Base-by-base conservation (phyloP, 352 stramenopile genomes). In the Bremia lactucae region DNA sequence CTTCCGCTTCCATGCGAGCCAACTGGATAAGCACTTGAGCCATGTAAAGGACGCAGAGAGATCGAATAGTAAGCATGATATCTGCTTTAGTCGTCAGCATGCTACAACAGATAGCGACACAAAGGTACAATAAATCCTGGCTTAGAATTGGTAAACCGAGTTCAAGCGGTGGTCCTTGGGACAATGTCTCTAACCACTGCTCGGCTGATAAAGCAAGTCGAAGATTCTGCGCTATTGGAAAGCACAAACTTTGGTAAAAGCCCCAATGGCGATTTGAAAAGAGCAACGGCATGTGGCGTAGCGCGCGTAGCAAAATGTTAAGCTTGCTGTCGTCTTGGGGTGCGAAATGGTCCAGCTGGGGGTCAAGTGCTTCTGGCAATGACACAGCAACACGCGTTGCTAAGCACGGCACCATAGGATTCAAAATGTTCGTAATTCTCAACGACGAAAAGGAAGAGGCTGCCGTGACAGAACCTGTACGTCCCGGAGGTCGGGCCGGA, bases 281-380 rank as follows among this genome's bases (percentile, higher is more conserved):
- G 7, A 87, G 58, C 54, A 86, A 34, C 6, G 59, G 62, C 6
- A 85, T 42, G 10, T 64, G 70, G 3, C 62, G 62, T 7, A 91
- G 57, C 6, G 75, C 68, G 0, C 75, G 72, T 42, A 88, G 47
- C 21, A 91, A 42, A 11, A 71, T 62, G 43, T 86, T 86, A 14
- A 88, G 39, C 31, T 88, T 91, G 43, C 64, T 70, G 44, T 91
- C 79, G 35, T 91, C 75, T 29, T 84, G 83, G 0, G 79, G 69
- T 2, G 73, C 75, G 33, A 72, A 79, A 14, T 78, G 63, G 49
- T 91, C 79, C 14, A 91, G 42, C 24, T 82, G 62, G 2, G 52
- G 55, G 37, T 88, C 76, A 10, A 86, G 25, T 7, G 68, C 66
- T 62, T 88, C 76, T 0, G 76, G 72, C 2, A 88, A 49, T 29